Evolutionary conservation across 164 flowering plant genomes (phyloP).

Genomic region (Euptelea pleiosperma): DNA sequence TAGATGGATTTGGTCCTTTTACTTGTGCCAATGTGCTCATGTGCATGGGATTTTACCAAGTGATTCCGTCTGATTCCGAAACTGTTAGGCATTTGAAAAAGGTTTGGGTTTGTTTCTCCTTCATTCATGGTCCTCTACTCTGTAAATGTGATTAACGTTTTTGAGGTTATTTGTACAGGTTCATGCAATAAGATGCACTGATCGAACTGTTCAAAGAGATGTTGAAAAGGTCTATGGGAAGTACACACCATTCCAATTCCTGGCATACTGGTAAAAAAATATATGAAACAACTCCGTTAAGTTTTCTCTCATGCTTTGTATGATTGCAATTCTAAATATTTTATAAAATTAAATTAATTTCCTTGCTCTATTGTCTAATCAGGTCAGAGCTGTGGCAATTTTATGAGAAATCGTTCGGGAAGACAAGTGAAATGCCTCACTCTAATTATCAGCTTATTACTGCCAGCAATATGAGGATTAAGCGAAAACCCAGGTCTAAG

Average conservation of each 20-base stretch:
- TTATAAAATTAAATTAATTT: neutral
- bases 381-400: constrained; percentile 63
- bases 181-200: constrained; percentile 34
- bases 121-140: neutral
- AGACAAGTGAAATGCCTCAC: constrained; percentile 42
- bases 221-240: constrained; percentile 45
- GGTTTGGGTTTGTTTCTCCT: constrained; percentile 23
- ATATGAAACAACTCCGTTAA: neutral
- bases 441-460: constrained; percentile 44
- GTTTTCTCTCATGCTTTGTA: neutral
- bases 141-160: neutral
- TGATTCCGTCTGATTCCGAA: constrained; percentile 54
- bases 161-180: constrained; percentile 32
- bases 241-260: constrained; percentile 53
- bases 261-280: constrained; percentile 53
- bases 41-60: constrained; percentile 67
- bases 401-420: constrained; percentile 56
- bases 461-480: constrained; percentile 40
- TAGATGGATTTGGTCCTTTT: constrained; percentile 59
- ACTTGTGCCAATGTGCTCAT: constrained; percentile 55
- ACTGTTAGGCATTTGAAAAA: constrained; percentile 58
- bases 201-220: constrained; percentile 29
- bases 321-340: neutral
- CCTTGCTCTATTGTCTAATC: constrained; percentile 6
- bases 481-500: too few species aligned